A percentile compares a stretch with the other conserved stretches of the same genome.
Evolutionary conservation across 768 basidiomycete species (phyloP).

Genomic region (Lactarius tabidus): DNA sequence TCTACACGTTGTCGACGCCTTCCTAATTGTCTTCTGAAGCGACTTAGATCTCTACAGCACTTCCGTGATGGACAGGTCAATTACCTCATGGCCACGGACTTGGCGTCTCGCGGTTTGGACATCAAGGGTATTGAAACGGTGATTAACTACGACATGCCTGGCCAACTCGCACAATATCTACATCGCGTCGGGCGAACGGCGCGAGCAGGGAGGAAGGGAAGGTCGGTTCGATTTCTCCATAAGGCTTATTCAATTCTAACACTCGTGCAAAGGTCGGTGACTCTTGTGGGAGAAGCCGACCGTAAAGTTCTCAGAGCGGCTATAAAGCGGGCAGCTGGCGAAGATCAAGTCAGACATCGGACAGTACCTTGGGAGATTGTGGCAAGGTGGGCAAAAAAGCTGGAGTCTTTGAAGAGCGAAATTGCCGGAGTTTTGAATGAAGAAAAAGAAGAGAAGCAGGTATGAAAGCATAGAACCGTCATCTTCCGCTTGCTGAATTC

Average conservation of each 20-base stretch:
- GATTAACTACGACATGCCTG: constrained; percentile 99
- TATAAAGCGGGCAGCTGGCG: constrained; percentile 78
- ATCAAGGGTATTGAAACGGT: constrained; percentile 98
- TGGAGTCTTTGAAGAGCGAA: constrained; percentile 70
- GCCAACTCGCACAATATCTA: constrained; percentile 86
- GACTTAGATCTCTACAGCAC: constrained; percentile 76
- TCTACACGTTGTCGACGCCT: constrained; percentile 1
- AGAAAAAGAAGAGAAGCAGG: constrained; percentile 94
- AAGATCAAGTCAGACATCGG: constrained; percentile 84
- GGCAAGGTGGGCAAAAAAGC: constrained; percentile 61
- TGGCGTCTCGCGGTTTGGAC: constrained; percentile 93
- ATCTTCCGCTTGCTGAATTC: constrained; percentile 20
- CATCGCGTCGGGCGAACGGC: constrained; percentile 98
- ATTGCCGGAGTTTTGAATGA: constrained; percentile 77
- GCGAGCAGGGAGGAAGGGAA: constrained; percentile 87
- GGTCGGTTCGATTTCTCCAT: constrained; percentile 46
- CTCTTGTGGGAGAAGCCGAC: constrained; percentile 93
- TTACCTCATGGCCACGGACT: constrained; percentile 92
- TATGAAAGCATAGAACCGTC: constrained; percentile 32
- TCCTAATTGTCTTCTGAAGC: constrained; percentile 41
- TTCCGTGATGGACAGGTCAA: constrained; percentile 89
- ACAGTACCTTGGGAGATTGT: constrained; percentile 77
- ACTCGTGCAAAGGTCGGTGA: constrained; percentile 65
- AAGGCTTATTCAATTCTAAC: constrained; percentile 2
- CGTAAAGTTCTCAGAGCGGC: constrained; percentile 95